These are phyloP conservation scores for Peronospora tabacina DNA, from an alignment of 352 stramenopile genomes.

Conservation along the genomic window DNA sequence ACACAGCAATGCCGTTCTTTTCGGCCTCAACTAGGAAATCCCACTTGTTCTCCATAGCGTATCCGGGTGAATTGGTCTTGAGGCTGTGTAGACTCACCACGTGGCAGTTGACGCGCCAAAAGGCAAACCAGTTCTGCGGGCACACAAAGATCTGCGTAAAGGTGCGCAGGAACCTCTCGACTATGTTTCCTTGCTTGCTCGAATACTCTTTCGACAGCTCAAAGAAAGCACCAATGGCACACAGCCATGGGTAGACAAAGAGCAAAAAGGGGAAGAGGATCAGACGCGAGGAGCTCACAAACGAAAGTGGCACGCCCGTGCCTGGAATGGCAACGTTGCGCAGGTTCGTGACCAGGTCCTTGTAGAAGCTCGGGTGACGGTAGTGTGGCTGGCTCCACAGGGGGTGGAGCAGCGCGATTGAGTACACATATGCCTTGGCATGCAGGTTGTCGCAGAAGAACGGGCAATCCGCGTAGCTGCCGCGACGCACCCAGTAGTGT, in stretches of 20 bases:
- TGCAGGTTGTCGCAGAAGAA: constrained; percentile 76
- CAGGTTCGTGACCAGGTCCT: constrained; percentile 94
- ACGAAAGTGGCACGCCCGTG: constrained; percentile 90
- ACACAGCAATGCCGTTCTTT: constrained; percentile 88
- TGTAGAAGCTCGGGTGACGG: constrained; percentile 90
- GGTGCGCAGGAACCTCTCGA: constrained; percentile 88
- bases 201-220: constrained; percentile 59
- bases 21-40: constrained; percentile 93
- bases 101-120: constrained; percentile 95
- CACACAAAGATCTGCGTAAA: constrained; percentile 75
- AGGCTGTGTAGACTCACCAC: constrained; percentile 92
- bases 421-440: constrained; percentile 92
- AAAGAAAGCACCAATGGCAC: constrained; percentile 72
- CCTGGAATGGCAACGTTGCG: constrained; percentile 96
- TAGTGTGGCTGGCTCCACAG: constrained; percentile 96
- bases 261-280: constrained; percentile 83
- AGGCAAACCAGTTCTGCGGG: constrained; percentile 95
- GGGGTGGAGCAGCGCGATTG: constrained; percentile 89
- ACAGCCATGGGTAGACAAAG: constrained; percentile 85
- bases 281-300: constrained; percentile 78
- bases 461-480: constrained; percentile 63
- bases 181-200: constrained; percentile 54
- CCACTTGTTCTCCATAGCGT: constrained; percentile 98
- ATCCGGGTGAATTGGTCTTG: constrained; percentile 87
- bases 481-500: constrained; percentile 74